phyloP scores from a whole-genome alignment of 495 filamentous ascomycete species.

The Hyaloscypha bicolor region DNA sequence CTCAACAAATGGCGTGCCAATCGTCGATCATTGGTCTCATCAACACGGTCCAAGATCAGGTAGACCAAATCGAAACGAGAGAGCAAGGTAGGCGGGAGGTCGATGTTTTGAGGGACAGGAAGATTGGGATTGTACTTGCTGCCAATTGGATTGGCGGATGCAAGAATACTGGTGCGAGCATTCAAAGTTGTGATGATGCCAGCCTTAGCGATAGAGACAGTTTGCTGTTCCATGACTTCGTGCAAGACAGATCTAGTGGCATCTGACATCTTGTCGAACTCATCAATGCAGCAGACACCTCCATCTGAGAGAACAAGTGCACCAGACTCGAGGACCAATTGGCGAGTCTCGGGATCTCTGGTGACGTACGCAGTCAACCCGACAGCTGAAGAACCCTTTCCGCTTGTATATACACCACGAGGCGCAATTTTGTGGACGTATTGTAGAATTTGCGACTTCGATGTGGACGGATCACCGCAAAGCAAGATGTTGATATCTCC shows the following conservation, averaged over 20 bases:
- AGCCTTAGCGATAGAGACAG: constrained; percentile 96
- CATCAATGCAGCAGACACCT: constrained; percentile 97
- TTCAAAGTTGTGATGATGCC: constrained; percentile 99
- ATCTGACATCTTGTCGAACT: constrained; percentile 99
- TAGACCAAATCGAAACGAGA: constrained; percentile 97
- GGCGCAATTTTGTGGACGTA: constrained; percentile 98
- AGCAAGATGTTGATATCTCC: constrained; percentile 97
- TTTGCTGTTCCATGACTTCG: constrained; percentile 99
- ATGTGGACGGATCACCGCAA: constrained; percentile 94
- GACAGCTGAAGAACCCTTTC: constrained; percentile 95
- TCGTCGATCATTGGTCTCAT: constrained; percentile 84
- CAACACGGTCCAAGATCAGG: constrained; percentile 88
- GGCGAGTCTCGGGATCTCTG: constrained; percentile 89
- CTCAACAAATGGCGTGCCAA: constrained; percentile 89
- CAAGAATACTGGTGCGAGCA: constrained; percentile 89
- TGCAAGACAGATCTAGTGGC: constrained; percentile 93
- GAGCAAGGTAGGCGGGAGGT: constrained; percentile 90
- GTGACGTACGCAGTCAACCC: constrained; percentile 99
- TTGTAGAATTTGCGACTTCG: constrained; percentile 91
- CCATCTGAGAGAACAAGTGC: constrained; percentile 94
- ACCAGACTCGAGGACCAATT: constrained; percentile 95
- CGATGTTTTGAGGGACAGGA: constrained; percentile 96
- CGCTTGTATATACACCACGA: constrained; percentile 94
- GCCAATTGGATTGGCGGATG: constrained; percentile 96
- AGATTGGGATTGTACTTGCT: constrained; percentile 96